phyloP scores from a whole-genome alignment of 2,329 filamentous ascomycete species.

The Penicillium sp. region DNA sequence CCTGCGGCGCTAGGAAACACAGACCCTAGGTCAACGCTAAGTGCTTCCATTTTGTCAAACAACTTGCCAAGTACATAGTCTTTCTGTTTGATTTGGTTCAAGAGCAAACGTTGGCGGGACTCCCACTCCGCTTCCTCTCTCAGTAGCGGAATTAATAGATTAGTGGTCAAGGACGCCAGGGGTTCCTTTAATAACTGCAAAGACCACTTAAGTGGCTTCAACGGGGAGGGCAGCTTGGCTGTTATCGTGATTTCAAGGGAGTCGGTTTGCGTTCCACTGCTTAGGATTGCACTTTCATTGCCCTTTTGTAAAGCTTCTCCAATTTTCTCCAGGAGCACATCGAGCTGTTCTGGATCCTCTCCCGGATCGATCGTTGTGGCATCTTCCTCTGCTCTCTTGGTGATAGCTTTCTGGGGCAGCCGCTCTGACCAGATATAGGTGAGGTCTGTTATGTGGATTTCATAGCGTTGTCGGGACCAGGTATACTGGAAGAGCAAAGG shows the following conservation, averaged over 20 bases:
- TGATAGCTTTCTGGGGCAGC: constrained; percentile 46
- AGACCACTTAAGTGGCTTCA: constrained; percentile 54
- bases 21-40: constrained; percentile 54
- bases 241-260: constrained; percentile 47
- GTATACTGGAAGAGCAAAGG: constrained; percentile 41
- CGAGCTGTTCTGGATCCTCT: constrained; percentile 55
- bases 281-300: constrained; percentile 33
- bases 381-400: constrained; percentile 47
- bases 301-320: constrained; percentile 45
- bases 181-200: constrained; percentile 46
- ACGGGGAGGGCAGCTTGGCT: constrained; percentile 52
- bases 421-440: constrained; percentile 57
- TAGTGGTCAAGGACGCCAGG: constrained; percentile 43
- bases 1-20: constrained; percentile 56
- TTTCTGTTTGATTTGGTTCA: constrained; percentile 54
- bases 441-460: constrained; percentile 57
- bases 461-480: constrained; percentile 44
- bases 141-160: constrained; percentile 55
- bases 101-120: constrained; percentile 48
- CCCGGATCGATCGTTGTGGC: constrained; percentile 60
- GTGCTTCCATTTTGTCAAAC: constrained; percentile 57
- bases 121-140: constrained; percentile 48
- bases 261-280: constrained; percentile 26
- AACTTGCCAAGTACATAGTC: constrained; percentile 58
- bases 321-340: constrained; percentile 56